phyloP scores from a whole-genome alignment of 202 grass and related monocot species.

The Musa balbisiana region DNA sequence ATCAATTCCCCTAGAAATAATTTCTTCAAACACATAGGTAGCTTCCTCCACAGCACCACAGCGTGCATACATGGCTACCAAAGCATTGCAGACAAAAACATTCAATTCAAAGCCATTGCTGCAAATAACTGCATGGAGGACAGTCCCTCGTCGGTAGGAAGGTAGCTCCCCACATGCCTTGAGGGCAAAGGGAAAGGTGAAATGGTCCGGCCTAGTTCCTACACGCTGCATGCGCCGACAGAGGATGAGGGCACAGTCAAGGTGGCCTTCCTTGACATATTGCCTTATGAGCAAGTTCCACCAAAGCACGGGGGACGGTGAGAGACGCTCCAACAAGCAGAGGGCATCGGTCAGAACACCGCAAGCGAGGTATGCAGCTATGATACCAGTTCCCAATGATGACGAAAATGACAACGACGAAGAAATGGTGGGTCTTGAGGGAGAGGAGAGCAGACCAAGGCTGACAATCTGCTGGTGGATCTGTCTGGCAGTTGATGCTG shows the following conservation, averaged over 20 bases:
- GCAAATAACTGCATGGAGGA: conserved; percentile 51
- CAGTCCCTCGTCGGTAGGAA: conserved; percentile 46
- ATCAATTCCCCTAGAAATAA: conserved; percentile 50
- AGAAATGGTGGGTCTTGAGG: conserved; percentile 19
- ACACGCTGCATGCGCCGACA: conserved; percentile 43
- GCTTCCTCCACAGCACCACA: conserved; percentile 52
- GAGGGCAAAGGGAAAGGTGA: conserved; percentile 52
- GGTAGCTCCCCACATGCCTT: conserved; percentile 65
- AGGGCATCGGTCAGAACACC: conserved; percentile 34
- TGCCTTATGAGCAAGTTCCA: conserved; percentile 59
- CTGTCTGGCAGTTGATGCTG: conserved; percentile 25
- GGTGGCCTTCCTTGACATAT: conserved; percentile 43
- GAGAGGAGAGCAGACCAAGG: conserved; percentile 35
- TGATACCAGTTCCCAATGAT: conserved; percentile 38
- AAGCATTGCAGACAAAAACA: conserved; percentile 57
- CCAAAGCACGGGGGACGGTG: conserved; percentile 38
- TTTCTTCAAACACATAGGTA: conserved; percentile 50
- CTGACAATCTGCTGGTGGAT: conserved; percentile 45
- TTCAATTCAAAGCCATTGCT: conserved; percentile 55
- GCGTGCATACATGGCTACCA: conserved; percentile 56
- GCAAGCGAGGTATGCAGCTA: conserved; percentile 44
- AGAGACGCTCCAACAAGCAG: conserved; percentile 38
- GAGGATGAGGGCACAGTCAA: conserved; percentile 36
- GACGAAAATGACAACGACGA: conserved; percentile 17
- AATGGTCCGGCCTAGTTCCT: conserved; percentile 51